Conservation (phyloP, 805 yeast genomes). For the Kluyveromyces aestuarii region DNA sequence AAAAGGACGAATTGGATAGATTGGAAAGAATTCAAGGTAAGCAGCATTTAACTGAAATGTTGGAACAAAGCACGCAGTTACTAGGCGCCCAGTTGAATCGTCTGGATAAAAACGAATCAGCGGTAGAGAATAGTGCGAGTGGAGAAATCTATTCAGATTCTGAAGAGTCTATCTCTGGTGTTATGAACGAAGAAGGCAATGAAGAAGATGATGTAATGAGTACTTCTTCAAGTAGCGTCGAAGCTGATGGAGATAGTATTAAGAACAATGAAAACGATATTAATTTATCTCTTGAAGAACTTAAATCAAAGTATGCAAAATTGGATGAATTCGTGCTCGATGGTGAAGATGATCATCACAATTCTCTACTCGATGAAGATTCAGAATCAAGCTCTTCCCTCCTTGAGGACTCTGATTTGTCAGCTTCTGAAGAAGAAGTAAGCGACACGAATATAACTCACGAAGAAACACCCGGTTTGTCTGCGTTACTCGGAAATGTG, state of each 20-base stretch:
- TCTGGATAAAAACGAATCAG: constrained; percentile 10
- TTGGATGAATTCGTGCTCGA: constrained; percentile 6
- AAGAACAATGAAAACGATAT: constrained; percentile 26
- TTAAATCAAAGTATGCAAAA: constrained; percentile 34
- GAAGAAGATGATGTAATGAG: constrained; percentile 7
- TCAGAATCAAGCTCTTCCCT: constrained; percentile 2
- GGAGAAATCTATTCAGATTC: neutral
- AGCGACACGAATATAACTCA: neutral
- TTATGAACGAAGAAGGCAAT: neutral
- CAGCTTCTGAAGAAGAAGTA: neutral
- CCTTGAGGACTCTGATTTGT: neutral
- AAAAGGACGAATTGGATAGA: constrained; percentile 71
- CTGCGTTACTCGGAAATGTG: neutral
- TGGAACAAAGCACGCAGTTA: constrained; percentile 84
- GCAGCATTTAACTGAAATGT: constrained; percentile 76
- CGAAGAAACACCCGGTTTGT: constrained; percentile 2
- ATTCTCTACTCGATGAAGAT: constrained; percentile 7
- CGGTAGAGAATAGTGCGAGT: neutral
- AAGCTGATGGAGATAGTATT: constrained; percentile 6
- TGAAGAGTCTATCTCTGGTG: neutral
- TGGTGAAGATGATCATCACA: constrained; percentile 4
- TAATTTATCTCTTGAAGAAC: constrained; percentile 35
- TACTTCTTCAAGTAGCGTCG: constrained; percentile 3
- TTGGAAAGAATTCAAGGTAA: constrained; percentile 73
- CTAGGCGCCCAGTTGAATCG: constrained; percentile 73